Evolutionary conservation across 2,329 filamentous ascomycete species (phyloP), one percentile per base, ranked within the genome.

Genomic region (Fusarium dlaminii): DNA sequence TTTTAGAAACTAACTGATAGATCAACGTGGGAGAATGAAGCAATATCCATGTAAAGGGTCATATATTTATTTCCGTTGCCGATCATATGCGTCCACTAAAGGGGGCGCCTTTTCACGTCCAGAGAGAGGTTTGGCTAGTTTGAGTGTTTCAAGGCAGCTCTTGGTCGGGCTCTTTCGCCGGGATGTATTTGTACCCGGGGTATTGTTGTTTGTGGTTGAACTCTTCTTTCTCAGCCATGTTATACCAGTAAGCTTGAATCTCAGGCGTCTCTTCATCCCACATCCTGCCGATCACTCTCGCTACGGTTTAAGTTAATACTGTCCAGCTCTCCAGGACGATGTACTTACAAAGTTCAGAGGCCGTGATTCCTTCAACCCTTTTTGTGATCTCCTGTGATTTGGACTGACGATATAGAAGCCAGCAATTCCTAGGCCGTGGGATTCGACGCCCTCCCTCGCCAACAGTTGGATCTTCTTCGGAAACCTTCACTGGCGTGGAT

Each of bases 331-430:
- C 7, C 22, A 15, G 29, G 18, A 24, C 20, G 27, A 48, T 30
- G 49, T 30, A 75, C 81, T 64, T 72, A 83, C 81, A 82, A 27
- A 82, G 75, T 32, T 80, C 75, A 3, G 74, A 73, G 7, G 78
- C 78, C 12, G 77, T 79, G n/a, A 80, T 73, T 1, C 68, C 70
- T 12, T 78, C 75, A 54, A 78, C 65, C 13, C 63, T 62, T 18
- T 74, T 62, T 17, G 66, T 73, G 30, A 83, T 58, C 30, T 77
- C 68, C 17, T 70, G 68, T 7, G 76, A 78, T 18, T 78, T 77
- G 12, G 77, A 68, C 34, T 80, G 77, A 18, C 81, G 80, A 54
- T 82, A 83, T 6, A 83, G 70, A 48, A 82, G 82, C 77, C 78
- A 83, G 36, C 76, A 73, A 51, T 83, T 82, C 40, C 75, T 72